phyloP scores from a whole-genome alignment of 2,329 filamentous ascomycete genomes.

The Pseudodiploospora longispora region DNA sequence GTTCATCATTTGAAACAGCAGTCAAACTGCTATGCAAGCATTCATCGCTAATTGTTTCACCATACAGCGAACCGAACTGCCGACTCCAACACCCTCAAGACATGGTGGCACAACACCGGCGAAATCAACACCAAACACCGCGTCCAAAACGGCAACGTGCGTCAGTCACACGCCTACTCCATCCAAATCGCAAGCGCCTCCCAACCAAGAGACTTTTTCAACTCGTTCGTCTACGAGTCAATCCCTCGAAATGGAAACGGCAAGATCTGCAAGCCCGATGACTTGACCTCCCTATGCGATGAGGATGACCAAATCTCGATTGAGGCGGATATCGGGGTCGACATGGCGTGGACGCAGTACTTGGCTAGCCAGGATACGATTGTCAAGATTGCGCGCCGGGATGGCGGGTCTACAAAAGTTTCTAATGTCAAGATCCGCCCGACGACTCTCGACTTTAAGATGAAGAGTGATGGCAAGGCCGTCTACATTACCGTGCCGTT shows the following conservation, averaged over 20 bases:
- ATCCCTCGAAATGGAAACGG: conserved; percentile 29
- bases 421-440: conserved; percentile 22
- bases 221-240: conserved; percentile 28
- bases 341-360: conserved; percentile 19
- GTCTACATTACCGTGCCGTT: conserved; percentile 21
- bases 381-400: conserved; percentile 15
- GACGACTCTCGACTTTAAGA: conserved; percentile 14
- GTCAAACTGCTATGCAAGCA: too few relatives aligned
- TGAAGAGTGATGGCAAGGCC: conserved; percentile 13
- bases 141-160: conserved; percentile 10
- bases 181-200: conserved; percentile 8
- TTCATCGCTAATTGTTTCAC: too few relatives aligned
- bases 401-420: conserved; percentile 10
- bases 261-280: conserved; percentile 18
- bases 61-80: conserved; percentile 6
- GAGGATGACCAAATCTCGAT: conserved; percentile 13
- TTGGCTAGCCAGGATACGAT: conserved; percentile 15
- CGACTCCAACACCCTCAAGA: conserved; percentile 9
- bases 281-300: conserved; percentile 8
- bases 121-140: conserved; percentile 11
- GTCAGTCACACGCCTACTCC: conserved; percentile 12
- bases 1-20: too few relatives aligned
- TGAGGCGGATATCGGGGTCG: too few relatives aligned
- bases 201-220: conserved; percentile 7
- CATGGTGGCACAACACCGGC: conserved; percentile 13